phyloP scores from a whole-genome alignment of 2,329 filamentous ascomycete species.

The Macrophomina tecta region DNA sequence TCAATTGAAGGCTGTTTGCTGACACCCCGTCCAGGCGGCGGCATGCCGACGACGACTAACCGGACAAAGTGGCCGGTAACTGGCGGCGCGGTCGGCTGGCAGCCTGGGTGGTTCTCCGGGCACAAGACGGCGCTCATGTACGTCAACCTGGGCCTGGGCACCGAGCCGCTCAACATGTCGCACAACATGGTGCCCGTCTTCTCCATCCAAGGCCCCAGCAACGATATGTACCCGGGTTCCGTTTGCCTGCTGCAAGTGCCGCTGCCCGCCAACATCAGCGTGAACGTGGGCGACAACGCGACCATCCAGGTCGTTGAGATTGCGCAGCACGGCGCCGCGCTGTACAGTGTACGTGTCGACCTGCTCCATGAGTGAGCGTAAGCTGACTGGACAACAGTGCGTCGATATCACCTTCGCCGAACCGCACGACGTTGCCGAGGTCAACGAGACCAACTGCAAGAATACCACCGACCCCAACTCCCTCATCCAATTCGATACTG shows the following conservation, averaged over 20 bases:
- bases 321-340: conserved; percentile 79
- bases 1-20: neutral
- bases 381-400: conserved; percentile 65
- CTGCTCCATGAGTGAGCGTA: neutral
- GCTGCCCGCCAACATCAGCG: conserved; percentile 72
- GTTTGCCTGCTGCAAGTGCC: conserved; percentile 91
- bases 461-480: conserved; percentile 66
- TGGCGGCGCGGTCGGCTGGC: conserved; percentile 86
- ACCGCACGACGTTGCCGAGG: conserved; percentile 73
- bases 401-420: conserved; percentile 93
- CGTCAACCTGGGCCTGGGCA: conserved; percentile 88
- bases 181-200: conserved; percentile 80
- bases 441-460: conserved; percentile 85
- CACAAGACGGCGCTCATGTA: conserved; percentile 84
- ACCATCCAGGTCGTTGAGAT: conserved; percentile 88
- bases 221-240: conserved; percentile 83
- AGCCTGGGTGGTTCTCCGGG: conserved; percentile 95
- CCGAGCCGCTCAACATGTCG: conserved; percentile 84
- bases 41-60: conserved; percentile 77
- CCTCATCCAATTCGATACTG: conserved; percentile 73
- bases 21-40: conserved; percentile 70
- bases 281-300: conserved; percentile 82
- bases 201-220: conserved; percentile 80
- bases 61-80: conserved; percentile 89
- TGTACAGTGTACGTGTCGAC: conserved; percentile 71